These are phyloP conservation scores for Nymphaea colorata DNA, from an alignment of 164 flowering plant genomes.

Conservation along the genomic window DNA sequence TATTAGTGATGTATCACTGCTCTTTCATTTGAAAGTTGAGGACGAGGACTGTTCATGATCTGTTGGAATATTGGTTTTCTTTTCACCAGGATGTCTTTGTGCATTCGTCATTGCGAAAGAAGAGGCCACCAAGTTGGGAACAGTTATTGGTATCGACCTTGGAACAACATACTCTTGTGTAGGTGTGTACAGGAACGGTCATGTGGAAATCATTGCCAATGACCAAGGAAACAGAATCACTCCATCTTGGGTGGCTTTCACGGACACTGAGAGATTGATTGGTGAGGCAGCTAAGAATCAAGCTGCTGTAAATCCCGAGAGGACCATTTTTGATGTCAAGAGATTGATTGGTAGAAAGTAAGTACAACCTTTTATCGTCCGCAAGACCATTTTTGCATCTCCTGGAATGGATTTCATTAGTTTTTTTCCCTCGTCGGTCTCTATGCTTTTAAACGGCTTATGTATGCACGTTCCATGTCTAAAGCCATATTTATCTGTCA, in stretches of 20 bases:
- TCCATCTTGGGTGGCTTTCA: conserved; percentile 45
- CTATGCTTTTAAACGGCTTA: too few species aligned
- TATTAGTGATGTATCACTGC: too few species aligned
- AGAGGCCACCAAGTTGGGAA: conserved; percentile 26
- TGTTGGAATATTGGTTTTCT: background rate
- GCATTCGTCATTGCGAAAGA: conserved; percentile 26
- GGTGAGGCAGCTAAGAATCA: conserved; percentile 48
- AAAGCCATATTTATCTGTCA: conserved; percentile 8
- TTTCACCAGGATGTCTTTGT: conserved; percentile 11
- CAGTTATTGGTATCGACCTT: conserved; percentile 41
- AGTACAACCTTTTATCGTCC: background rate
- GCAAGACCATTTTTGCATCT: background rate
- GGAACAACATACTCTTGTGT: conserved; percentile 49
- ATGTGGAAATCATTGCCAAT: conserved; percentile 38
- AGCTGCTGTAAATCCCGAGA: conserved; percentile 34
- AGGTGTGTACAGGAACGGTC: conserved; percentile 35
- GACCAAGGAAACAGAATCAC: conserved; percentile 47
- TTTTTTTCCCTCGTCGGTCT: background rate
- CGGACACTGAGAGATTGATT: conserved; percentile 28
- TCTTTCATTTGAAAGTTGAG: too few species aligned
- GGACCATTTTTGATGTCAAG: conserved; percentile 35
- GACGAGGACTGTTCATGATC: too few species aligned
- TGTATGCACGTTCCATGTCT: too few species aligned
- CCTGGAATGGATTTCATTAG: background rate
- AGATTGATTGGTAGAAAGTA: conserved; percentile 39